phyloP scores from a whole-genome alignment of 2,329 filamentous ascomycete genomes.

The Claviceps sp. region DNA sequence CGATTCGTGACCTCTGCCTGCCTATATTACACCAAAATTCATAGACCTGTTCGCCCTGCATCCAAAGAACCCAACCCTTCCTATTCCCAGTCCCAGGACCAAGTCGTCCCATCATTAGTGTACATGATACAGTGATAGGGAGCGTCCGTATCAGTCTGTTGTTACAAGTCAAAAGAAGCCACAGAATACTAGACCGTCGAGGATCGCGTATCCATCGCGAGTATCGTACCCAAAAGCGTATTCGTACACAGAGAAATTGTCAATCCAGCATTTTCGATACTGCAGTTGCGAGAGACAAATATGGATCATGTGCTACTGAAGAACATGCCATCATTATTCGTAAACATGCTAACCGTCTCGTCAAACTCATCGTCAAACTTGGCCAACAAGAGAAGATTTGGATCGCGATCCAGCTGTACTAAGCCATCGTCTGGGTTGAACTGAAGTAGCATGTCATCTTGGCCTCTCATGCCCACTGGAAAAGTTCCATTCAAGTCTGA shows the following conservation, averaged over 20 bases:
- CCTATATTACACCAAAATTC: constrained; percentile 7
- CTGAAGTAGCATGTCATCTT: constrained; percentile 29
- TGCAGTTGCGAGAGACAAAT: constrained; percentile 1
- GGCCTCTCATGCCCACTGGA: constrained; percentile 21
- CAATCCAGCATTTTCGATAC: constrained; percentile 3
- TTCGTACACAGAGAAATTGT: constrained; percentile 6
- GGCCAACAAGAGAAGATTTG: constrained; percentile 34
- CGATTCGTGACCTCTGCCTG: neutral
- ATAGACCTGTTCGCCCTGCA: constrained; percentile 10
- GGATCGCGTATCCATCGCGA: neutral
- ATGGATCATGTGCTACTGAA: constrained; percentile 25
- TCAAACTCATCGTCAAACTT: constrained; percentile 43
- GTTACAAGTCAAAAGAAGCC: neutral
- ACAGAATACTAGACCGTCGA: neutral
- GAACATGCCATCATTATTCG: constrained; percentile 36
- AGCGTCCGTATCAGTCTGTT: neutral
- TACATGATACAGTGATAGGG: constrained; percentile 3
- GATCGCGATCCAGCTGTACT: constrained; percentile 30
- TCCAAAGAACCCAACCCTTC: constrained; percentile 2
- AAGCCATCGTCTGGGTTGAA: constrained; percentile 31
- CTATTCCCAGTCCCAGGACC: neutral
- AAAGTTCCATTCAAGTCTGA: constrained; percentile 20
- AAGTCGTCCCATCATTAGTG: neutral
- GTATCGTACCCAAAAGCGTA: constrained; percentile 1
- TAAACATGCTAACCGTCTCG: constrained; percentile 36